Conservation (phyloP, 2,329 filamentous ascomycete species). For the Phoma sp. region DNA sequence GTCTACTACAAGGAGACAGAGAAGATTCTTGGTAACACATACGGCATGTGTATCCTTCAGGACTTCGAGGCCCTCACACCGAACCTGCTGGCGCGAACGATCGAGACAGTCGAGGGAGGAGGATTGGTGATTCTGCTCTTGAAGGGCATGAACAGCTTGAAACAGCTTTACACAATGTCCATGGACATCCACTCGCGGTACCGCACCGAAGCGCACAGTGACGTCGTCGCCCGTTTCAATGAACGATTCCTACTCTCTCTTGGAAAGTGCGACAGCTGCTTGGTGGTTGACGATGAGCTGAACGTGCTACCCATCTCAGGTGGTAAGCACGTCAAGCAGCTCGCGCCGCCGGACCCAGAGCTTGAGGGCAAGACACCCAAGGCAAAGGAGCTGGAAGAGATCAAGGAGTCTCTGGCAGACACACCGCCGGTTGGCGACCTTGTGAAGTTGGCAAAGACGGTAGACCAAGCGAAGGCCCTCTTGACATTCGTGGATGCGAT, state of each 20-base stretch:
- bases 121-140: slow-evolving; percentile 87
- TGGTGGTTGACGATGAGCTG: slow-evolving; percentile 96
- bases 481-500: slow-evolving; percentile 96
- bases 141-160: slow-evolving; percentile 96
- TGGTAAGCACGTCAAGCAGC: slow-evolving; percentile 82
- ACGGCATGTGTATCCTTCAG: slow-evolving; percentile 97
- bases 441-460: slow-evolving; percentile 83
- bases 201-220: slow-evolving; percentile 92
- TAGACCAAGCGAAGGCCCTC: slow-evolving; percentile 96
- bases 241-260: slow-evolving; percentile 95
- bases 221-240: slow-evolving; percentile 96
- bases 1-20: slow-evolving; percentile 99
- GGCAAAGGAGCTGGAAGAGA: slow-evolving; percentile 75
- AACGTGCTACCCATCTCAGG: slow-evolving; percentile 97
- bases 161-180: slow-evolving; percentile 93
- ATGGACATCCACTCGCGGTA: slow-evolving; percentile 99
- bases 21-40: slow-evolving; percentile 97
- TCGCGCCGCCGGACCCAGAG: slow-evolving; percentile 77
- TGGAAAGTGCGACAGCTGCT: slow-evolving; percentile 90
- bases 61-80: slow-evolving; percentile 98
- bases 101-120: slow-evolving; percentile 97
- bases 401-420: slow-evolving; percentile 87
- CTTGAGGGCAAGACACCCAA: slow-evolving; percentile 73
- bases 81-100: slow-evolving; percentile 91
- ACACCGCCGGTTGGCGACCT: slow-evolving; percentile 85